These are phyloP conservation scores for Talaromyces nanjingensis DNA, from an alignment of 495 filamentous ascomycete species.

Conservation along the genomic window DNA sequence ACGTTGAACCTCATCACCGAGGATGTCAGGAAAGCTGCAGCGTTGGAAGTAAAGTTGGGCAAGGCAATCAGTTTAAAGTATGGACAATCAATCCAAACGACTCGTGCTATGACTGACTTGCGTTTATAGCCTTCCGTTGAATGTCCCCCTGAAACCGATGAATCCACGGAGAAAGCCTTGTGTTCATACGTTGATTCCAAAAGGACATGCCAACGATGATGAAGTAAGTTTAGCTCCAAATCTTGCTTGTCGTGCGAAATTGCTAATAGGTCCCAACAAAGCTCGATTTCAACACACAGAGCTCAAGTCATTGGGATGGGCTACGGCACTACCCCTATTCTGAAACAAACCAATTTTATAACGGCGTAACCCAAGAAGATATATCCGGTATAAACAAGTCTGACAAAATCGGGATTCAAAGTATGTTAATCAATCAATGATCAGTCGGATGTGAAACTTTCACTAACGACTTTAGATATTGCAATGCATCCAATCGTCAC, in stretches of 20 bases:
- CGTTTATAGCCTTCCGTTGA: conserved; percentile 9
- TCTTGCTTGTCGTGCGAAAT: too few relatives aligned
- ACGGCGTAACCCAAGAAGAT: conserved; percentile 44
- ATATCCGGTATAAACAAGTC: conserved; percentile 22
- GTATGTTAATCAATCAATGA: background rate
- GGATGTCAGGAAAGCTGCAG: conserved; percentile 27
- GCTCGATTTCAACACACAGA: conserved; percentile 43
- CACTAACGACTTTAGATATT: conserved; percentile 5
- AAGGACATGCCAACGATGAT: conserved; percentile 14
- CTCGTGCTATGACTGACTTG: background rate
- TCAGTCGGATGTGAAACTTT: background rate
- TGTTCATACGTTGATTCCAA: conserved; percentile 8
- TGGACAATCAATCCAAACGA: too few relatives aligned
- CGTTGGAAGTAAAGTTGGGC: conserved; percentile 37
- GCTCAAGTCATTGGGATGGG: conserved; percentile 40
- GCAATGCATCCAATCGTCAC: conserved; percentile 11
- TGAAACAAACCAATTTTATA: conserved; percentile 40
- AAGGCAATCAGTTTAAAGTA: conserved; percentile 16
- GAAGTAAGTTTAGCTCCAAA: background rate
- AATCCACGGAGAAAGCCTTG: conserved; percentile 13
- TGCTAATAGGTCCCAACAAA: background rate
- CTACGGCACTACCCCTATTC: conserved; percentile 25
- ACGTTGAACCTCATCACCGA: conserved; percentile 40
- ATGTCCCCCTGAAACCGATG: conserved; percentile 13
- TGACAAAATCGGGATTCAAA: conserved; percentile 10